These are phyloP conservation scores for Cucumis cinereus DNA, from an alignment of 306 rosid species.

Conservation along the genomic window DNA sequence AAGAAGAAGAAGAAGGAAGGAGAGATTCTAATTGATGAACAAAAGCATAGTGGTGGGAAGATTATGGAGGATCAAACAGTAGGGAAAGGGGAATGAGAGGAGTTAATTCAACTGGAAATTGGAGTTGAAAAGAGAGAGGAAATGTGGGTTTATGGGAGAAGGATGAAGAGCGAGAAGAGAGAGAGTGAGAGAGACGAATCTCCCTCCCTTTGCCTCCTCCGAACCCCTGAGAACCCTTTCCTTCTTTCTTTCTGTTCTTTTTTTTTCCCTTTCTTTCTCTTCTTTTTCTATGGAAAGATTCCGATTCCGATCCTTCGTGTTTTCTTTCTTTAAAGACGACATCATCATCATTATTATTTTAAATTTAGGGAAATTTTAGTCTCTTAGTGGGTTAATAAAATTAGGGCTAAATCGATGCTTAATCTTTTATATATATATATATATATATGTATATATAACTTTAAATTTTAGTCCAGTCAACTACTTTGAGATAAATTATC, in stretches of 20 bases:
- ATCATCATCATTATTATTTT: no score
- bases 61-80: background rate
- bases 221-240: background rate
- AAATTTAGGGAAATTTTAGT: no score
- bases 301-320: background rate
- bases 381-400: no score
- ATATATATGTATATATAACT: no score
- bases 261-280: no score
- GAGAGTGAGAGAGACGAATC: background rate
- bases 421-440: no score
- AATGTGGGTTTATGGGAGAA: background rate
- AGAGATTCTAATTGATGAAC: background rate
- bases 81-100: background rate
- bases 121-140: background rate
- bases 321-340: no score
- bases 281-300: background rate
- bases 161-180: background rate
- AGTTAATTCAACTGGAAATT: background rate
- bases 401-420: no score
- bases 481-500: no score
- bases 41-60: background rate
- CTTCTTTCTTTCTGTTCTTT: background rate
- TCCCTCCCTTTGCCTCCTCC: background rate
- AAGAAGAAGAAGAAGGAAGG: background rate
- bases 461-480: no score